These are phyloP conservation scores for Heterobasidion irregulare DNA, from an alignment of 1,284 basidiomycete genomes.

Conservation along the genomic window DNA sequence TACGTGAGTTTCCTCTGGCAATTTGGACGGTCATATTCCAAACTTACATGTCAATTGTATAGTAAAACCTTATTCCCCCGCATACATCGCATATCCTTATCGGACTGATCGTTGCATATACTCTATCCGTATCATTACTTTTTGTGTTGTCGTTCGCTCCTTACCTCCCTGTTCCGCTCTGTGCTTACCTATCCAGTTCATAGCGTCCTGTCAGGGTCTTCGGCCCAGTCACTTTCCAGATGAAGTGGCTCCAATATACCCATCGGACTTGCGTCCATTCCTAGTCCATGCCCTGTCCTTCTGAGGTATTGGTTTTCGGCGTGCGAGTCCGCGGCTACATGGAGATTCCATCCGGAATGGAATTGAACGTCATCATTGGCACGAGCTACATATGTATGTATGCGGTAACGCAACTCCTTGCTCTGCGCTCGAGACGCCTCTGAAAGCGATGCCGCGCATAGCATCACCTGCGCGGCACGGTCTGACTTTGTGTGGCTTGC, in stretches of 20 bases:
- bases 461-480: too few species aligned
- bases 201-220: neutral
- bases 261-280: neutral
- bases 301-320: too few species aligned
- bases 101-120: neutral
- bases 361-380: too few species aligned
- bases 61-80: neutral
- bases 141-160: neutral
- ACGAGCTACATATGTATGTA: too few species aligned
- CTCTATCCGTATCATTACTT: constrained; percentile 6
- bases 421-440: too few species aligned
- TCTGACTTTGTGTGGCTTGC: too few species aligned
- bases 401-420: too few species aligned
- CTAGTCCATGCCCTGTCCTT: too few species aligned
- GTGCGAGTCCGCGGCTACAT: too few species aligned
- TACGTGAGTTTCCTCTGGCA: constrained; percentile 36
- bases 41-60: too few species aligned
- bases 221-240: neutral
- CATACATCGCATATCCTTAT: neutral
- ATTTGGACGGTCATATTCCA: neutral
- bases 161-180: neutral
- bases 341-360: too few species aligned
- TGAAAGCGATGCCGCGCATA: too few species aligned
- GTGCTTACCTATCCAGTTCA: neutral
- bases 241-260: neutral